Evolutionary conservation across 805 yeast species (phyloP).

Genomic region (Yamadazyma ubonensis): DNA sequence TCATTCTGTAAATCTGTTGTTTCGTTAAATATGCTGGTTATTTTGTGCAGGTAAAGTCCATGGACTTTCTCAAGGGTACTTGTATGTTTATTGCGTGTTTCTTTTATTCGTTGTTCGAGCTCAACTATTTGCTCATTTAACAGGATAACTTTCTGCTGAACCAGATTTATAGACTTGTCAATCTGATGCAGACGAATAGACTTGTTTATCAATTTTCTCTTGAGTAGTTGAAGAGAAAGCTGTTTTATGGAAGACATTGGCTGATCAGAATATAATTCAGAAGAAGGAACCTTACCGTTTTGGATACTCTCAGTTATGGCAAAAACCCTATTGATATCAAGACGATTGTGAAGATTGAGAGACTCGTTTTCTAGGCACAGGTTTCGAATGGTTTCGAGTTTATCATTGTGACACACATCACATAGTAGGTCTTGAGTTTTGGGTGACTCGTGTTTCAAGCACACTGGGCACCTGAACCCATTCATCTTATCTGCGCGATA

Average conservation of each 20-base stretch:
- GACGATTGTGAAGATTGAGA: slow-evolving; percentile 19
- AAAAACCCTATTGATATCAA: slow-evolving; percentile 29
- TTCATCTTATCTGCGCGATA: slow-evolving; percentile 10
- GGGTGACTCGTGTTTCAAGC: slow-evolving; percentile 15
- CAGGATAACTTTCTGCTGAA: slow-evolving; percentile 16
- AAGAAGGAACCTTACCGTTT: slow-evolving; percentile 7
- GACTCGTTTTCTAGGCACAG: slow-evolving; percentile 27
- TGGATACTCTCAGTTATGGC: slow-evolving; percentile 16
- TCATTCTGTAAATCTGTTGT: slow-evolving; percentile 6
- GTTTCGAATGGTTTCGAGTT: slow-evolving; percentile 23
- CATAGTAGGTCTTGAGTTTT: slow-evolving; percentile 21
- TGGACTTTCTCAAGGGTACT: background rate
- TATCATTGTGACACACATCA: slow-evolving; percentile 20
- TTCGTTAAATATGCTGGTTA: background rate
- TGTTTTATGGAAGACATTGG: slow-evolving; percentile 20
- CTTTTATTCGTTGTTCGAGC: slow-evolving; percentile 10
- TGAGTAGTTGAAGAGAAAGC: slow-evolving; percentile 31
- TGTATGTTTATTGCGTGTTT: background rate
- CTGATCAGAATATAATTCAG: slow-evolving; percentile 3
- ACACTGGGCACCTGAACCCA: slow-evolving; percentile 17
- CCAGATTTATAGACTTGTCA: slow-evolving; percentile 9
- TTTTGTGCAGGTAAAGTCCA: background rate
- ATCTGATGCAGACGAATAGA: slow-evolving; percentile 19
- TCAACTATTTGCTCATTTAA: slow-evolving; percentile 15
- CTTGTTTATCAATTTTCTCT: slow-evolving; percentile 21